These are phyloP conservation scores for Zygosaccharomyces bisporus DNA, from an alignment of 805 yeast genomes.

Conservation along the genomic window DNA sequence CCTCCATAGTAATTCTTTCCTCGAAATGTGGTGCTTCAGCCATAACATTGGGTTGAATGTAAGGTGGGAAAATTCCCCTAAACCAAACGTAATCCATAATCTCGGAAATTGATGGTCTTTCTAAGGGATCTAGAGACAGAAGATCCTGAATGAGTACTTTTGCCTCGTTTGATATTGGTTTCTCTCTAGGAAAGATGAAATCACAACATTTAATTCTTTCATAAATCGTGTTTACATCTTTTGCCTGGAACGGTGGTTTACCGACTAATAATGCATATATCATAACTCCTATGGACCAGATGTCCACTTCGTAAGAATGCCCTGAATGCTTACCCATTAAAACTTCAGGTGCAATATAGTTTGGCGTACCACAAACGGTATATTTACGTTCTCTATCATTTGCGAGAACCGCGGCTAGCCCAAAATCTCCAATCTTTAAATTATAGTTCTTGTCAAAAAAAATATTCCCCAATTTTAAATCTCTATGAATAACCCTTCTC, in stretches of 20 bases:
- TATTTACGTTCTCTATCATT: conserved; percentile 69
- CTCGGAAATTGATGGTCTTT: conserved; percentile 77
- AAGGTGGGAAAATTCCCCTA: conserved; percentile 79
- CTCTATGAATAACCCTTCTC: conserved; percentile 91
- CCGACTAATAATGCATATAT: conserved; percentile 88
- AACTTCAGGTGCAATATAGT: conserved; percentile 97
- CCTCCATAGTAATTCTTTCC: conserved; percentile 50
- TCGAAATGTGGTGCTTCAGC: conserved; percentile 62
- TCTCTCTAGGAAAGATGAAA: conserved; percentile 70
- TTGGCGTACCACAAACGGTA: conserved; percentile 98
- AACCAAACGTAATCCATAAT: conserved; percentile 85
- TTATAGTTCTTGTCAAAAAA: conserved; percentile 93
- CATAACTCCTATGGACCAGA: conserved; percentile 98
- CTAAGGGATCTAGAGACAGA: conserved; percentile 69
- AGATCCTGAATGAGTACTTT: conserved; percentile 66
- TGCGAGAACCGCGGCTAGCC: conserved; percentile 92
- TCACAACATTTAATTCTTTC: conserved; percentile 85
- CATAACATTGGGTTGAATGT: conserved; percentile 43
- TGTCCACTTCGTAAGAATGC: conserved; percentile 91
- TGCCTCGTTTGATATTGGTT: conserved; percentile 66
- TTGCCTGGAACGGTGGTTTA: conserved; percentile 96
- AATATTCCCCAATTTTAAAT: conserved; percentile 90
- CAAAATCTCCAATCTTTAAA: conserved; percentile 95
- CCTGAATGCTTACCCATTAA: conserved; percentile 83
- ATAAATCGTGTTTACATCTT: conserved; percentile 87